phyloP scores from a whole-genome alignment of 345 rosid genomes.

The Linum trigynum region DNA sequence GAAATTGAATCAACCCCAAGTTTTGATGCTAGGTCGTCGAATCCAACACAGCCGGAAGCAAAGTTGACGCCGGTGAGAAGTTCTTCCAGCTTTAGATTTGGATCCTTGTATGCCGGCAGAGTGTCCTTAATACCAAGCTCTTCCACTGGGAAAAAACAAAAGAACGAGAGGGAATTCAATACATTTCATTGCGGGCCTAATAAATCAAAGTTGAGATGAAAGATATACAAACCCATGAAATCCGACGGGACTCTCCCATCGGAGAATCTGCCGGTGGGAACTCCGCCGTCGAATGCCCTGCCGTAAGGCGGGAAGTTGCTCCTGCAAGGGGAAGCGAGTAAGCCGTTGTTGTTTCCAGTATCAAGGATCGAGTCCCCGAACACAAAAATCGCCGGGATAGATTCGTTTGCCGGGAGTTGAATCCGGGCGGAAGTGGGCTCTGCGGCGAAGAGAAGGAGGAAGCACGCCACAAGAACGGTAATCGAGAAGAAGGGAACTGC shows the following conservation, averaged over 20 bases:
- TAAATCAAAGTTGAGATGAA: neutral
- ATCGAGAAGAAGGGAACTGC: neutral
- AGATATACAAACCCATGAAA: neutral
- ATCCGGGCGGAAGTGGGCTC: neutral
- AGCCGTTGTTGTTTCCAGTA: neutral
- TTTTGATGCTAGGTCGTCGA: neutral
- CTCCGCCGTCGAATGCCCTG: conserved; percentile 1
- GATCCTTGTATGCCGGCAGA: conserved; percentile 6
- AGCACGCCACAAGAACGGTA: too few relatives aligned
- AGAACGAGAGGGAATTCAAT: neutral
- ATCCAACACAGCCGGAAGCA: neutral
- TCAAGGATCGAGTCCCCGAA: conserved; percentile 2
- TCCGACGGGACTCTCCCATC: neutral
- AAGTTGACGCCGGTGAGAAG: conserved; percentile 3
- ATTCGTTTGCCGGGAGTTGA: neutral
- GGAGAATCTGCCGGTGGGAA: conserved; percentile 5
- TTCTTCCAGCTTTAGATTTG: neutral
- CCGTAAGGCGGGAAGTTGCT: conserved; percentile 3
- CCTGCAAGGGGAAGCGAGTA: neutral
- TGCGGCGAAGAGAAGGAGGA: neutral
- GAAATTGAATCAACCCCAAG: neutral
- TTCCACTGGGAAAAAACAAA: neutral
- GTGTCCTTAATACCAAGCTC: conserved; percentile 1
- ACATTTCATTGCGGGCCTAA: too few relatives aligned
- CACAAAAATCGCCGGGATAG: neutral